Base-by-base conservation (phyloP, 805 yeast genomes). In the Candida corydali region DNA sequence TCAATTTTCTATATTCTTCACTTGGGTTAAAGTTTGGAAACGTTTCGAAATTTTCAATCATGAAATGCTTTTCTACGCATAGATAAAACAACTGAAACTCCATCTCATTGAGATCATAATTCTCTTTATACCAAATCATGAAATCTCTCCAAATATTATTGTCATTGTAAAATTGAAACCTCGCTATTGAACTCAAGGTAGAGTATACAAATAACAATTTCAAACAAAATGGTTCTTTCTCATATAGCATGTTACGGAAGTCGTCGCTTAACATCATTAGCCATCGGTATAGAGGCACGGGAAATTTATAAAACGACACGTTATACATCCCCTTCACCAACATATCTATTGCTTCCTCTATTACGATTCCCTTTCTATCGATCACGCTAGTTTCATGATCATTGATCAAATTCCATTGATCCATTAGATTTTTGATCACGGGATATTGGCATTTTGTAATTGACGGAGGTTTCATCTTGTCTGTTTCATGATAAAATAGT, bases 221-320 rank as follows among this genome's bases (percentile, higher is more conserved):
- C 16, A 60, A 39, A 0, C 64, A 63, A 29, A 51, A 51, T 27
- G 40, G 49, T 31, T 60, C 40, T 24, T 51, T 44, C 2, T 16
- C 12, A 24, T 57, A 45, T 5, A 57, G 40, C 39, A 61, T 33
- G 4, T 32, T 44, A 4, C 44, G 37, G 29, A 52, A 54, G 5
- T 42, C 42, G 4, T 40, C 38, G 3, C 41, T 37, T 9, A 55
- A 8, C 9, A 50, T 10, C 7, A 58, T 37, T 7, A 57, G 29
- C 52, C 62, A 59, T 36, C 54, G 43, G 40, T 49, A 61, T 5
- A 62, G 29, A 5, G 69, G 70, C 9, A 61, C 42, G 2, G 66
- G 65, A 34, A 50, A 52, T 36, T 54, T 49, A 16, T 32, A 36
- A 16, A 15, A 25, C n/a, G 12, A 10, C 3, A 14, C 16, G 3